Conservation (phyloP, 805 yeast species). For the Yamadazyma olivae region DNA sequence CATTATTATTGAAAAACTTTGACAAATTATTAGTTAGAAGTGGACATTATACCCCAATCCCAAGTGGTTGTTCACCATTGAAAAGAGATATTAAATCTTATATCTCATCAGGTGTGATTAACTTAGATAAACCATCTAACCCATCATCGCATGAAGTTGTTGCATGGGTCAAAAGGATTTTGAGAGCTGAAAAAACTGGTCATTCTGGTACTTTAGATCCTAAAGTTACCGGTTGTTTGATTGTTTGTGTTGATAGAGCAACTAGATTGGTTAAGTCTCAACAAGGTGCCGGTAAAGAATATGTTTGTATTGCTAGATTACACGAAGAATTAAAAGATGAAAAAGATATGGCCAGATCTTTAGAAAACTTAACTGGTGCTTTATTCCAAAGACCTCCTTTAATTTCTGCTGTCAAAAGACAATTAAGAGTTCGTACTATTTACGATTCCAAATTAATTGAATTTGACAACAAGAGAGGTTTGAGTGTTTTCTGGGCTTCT, state of each 20-base stretch:
- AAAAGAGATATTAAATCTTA: constrained; percentile 91
- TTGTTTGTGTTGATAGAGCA: constrained; percentile 97
- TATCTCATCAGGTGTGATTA: constrained; percentile 92
- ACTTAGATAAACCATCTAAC: constrained; percentile 96
- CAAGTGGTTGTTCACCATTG: constrained; percentile 91
- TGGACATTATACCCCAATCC: constrained; percentile 97
- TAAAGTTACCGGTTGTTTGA: constrained; percentile 96
- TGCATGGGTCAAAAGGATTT: constrained; percentile 96
- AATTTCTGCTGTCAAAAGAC: constrained; percentile 98
- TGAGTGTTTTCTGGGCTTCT: constrained; percentile 99
- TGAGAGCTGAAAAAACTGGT: constrained; percentile 96
- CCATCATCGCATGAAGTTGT: constrained; percentile 99
- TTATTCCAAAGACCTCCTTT: constrained; percentile 98
- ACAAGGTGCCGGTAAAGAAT: constrained; percentile 99
- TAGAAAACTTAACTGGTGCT: constrained; percentile 97
- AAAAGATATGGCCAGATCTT: constrained; percentile 79
- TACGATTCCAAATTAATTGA: constrained; percentile 94
- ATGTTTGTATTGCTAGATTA: constrained; percentile 94
- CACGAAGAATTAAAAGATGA: constrained; percentile 92
- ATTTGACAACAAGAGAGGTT: constrained; percentile 93
- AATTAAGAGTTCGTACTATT: constrained; percentile 95
- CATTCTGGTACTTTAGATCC: constrained; percentile 99
- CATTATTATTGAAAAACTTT: constrained; percentile 86
- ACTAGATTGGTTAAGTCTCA: constrained; percentile 97
- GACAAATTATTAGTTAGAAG: constrained; percentile 93